Base-by-base conservation (phyloP, 352 stramenopile species). In the Phytopythium litorale region DNA sequence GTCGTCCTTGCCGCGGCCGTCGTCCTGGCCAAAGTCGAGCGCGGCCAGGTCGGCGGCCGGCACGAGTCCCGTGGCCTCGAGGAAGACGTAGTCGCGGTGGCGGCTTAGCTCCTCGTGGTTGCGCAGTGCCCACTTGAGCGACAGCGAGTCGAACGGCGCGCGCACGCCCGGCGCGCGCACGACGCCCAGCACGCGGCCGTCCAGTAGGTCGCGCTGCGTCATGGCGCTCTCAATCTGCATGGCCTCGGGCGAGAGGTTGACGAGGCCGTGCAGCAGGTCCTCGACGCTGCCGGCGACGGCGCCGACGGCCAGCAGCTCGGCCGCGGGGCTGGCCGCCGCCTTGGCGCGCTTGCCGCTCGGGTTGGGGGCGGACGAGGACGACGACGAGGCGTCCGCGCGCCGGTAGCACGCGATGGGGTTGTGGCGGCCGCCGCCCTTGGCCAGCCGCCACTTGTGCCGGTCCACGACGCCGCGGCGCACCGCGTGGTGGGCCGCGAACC, bases 31-130 rank as follows among this genome's bases (percentile, higher is more conserved):
- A 12, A 50, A 21, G 54, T 38, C 54, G 21, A 59, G 54, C 35
- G 18, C 19, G 8, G 42, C 13, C 16, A 49, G 13, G 23, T 40
- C 66, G 30, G 67, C 30, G 7, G 52, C 59, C 5, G 65, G 48
- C 13, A 75, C 45, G 8, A 70, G 72, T 33, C 81, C 81, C n/a
- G 78, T 84, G 58, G 77, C 58, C 63, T 91, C 81, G 43, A 91
- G 60, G 56, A 83, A 91, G 35, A 91, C 73, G 60, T 88, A 78
- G 63, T 91, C 81, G 59, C 81, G 65, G 52, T 85, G 81, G 58
- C 82, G 76, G 30, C 72, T 75, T 38, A 89, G 68, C 40, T 78
- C 71, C 65, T 84, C 62, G 52, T 88, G 76, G 49, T 79, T 76
- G 7, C 78, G 73, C 45, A 89, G 57, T 21, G 77, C 66, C 79